Conservation (phyloP, 139 green algal genomes). For the Nannochloris sp. region DNA sequence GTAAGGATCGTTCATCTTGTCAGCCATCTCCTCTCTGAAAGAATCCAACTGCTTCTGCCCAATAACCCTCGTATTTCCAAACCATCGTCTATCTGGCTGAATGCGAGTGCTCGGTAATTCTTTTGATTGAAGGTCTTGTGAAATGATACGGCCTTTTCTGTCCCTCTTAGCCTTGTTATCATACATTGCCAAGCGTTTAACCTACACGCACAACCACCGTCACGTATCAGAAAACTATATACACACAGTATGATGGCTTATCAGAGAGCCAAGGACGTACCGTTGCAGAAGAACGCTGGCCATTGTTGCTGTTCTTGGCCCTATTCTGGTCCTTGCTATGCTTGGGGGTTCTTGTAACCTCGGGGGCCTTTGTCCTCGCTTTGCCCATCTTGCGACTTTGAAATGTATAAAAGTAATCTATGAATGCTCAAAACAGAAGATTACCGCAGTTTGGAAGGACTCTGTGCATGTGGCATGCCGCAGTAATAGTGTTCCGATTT, state of each 20-base stretch:
- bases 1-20: conserved; percentile 84
- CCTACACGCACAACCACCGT: conserved; percentile 31
- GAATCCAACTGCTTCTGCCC: conserved; percentile 92
- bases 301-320: conserved; percentile 41
- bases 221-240: too few relatives aligned
- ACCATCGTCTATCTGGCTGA: conserved; percentile 90
- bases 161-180: conserved; percentile 74
- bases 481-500: too few relatives aligned
- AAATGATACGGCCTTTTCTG: conserved; percentile 80
- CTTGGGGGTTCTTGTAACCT: conserved; percentile 65
- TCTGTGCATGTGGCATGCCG: too few relatives aligned
- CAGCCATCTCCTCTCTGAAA: conserved; percentile 90
- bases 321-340: conserved; percentile 63
- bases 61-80: conserved; percentile 95
- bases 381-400: conserved; percentile 1
- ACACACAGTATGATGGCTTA: too few relatives aligned
- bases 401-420: neutral
- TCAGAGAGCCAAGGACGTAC: conserved; percentile 29
- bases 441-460: too few relatives aligned
- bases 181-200: conserved; percentile 95
- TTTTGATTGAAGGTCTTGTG: conserved; percentile 85
- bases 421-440: too few relatives aligned
- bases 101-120: conserved; percentile 93
- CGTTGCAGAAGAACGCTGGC: conserved; percentile 61
- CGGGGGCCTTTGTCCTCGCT: conserved; percentile 6